Base-by-base conservation (phyloP, 306 rosid genomes). In the Quercus alba region DNA sequence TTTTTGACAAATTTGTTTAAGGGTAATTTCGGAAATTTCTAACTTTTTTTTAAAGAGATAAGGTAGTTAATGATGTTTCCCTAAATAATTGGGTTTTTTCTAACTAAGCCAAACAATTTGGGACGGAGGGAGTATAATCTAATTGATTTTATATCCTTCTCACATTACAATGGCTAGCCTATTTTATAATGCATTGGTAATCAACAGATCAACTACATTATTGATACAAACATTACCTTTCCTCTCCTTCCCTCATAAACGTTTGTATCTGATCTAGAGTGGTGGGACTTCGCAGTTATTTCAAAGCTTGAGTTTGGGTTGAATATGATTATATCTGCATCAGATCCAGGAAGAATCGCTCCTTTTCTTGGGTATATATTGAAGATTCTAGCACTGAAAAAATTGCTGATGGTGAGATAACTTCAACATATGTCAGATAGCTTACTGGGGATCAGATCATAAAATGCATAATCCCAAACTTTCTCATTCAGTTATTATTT, bases 291-390 rank as follows among this genome's bases (percentile, higher is more conserved):
- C 12, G 97, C 84, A 59, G 91, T 79, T 76, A 94, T 87, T 81
- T 92, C 97, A 75, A 94, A 86, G 80, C 87, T 92, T 78, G 97
- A 85, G 73, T 94, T 94, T 83, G 97, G 98, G 84, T 92, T 89
- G 68, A 94, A 87, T 84, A 94, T 88, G 76, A 94, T 92, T 74
- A 94, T 91, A 85, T 94, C 98, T 69, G 98, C 98, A 92, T 94
- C 98, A 59, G 97, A 92, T 69, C 98, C 98, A 13, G 88, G 84
- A 74, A 87, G 90, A 77, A 89, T 85, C 14, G 90, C 92, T 17
- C 94, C 92, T 87, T 91, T 94, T 87, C 83, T 92, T 5, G 98
- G 98, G 86, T 92, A 94, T 85, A 94, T 86, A 85, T 94, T 94
- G 89, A 94, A 94, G 87, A 88, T 90, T 85, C 88, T 87, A 72